Conservation (phyloP, 1,139 yeast species). For the Yamadazyma sp. region DNA sequence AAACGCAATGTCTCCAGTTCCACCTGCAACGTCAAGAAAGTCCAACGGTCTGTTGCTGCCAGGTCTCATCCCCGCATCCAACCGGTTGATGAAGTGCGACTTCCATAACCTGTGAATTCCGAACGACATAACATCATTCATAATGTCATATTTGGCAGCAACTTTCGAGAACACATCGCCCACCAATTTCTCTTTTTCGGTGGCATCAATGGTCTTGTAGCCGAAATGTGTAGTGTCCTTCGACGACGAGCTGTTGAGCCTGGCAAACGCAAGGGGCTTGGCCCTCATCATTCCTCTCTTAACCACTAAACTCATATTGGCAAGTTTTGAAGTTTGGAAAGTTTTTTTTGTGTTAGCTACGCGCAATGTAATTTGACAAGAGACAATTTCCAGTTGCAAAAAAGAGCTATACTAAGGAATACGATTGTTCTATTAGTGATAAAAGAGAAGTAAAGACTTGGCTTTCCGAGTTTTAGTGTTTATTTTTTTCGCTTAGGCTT, state of each 20-base stretch:
- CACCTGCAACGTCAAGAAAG: slow-evolving; percentile 97
- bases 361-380: neutral
- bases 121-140: slow-evolving; percentile 97
- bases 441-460: neutral
- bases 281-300: slow-evolving; percentile 57
- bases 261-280: slow-evolving; percentile 18
- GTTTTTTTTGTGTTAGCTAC: neutral
- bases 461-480: no score
- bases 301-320: neutral
- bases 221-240: slow-evolving; percentile 76
- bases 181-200: slow-evolving; percentile 83
- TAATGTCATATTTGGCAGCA: slow-evolving; percentile 89
- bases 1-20: slow-evolving; percentile 98
- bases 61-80: slow-evolving; percentile 94
- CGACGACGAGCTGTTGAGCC: slow-evolving; percentile 6
- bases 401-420: no score
- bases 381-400: neutral
- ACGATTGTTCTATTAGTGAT: neutral
- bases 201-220: slow-evolving; percentile 75
- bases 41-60: slow-evolving; percentile 75
- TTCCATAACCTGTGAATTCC: slow-evolving; percentile 97
- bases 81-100: slow-evolving; percentile 77
- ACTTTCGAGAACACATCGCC: slow-evolving; percentile 91
- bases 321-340: neutral
- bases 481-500: slow-evolving; percentile 43